Conservation (phyloP, 148 eudicot genomes). For the Cornus suecica region DNA sequence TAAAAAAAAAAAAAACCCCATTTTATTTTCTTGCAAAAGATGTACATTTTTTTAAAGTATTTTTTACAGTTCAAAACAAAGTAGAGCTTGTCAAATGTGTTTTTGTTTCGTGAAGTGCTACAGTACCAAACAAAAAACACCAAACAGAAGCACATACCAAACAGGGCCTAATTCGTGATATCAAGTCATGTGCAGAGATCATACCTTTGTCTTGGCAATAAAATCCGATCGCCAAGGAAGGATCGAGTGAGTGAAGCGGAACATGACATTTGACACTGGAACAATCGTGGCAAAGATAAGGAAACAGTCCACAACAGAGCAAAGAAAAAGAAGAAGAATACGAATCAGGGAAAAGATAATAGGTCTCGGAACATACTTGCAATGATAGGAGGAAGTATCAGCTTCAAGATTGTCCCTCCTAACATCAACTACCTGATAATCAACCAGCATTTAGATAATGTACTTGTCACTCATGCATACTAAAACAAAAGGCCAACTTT, state of each 20-base stretch:
- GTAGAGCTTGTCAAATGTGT: too few relatives aligned
- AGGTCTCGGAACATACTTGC: constrained; percentile 51
- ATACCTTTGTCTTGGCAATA: constrained; percentile 85
- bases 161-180: background rate
- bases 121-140: too few relatives aligned
- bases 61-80: too few relatives aligned
- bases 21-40: too few relatives aligned
- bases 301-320: background rate
- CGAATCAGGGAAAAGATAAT: background rate
- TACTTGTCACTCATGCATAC: background rate
- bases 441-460: constrained; percentile 10
- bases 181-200: background rate
- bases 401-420: constrained; percentile 53
- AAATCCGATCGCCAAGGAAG: constrained; percentile 93
- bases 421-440: constrained; percentile 62
- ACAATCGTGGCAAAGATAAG: constrained; percentile 4
- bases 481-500: background rate
- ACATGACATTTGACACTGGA: constrained; percentile 65
- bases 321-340: background rate
- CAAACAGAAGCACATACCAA: too few relatives aligned
- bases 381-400: constrained; percentile 92
- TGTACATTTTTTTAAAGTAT: too few relatives aligned
- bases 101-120: too few relatives aligned
- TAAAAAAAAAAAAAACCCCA: too few relatives aligned
- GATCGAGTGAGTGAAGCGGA: constrained; percentile 74